Percentiles rank a stretch among this genome's conserved stretches.
Conservation (phyloP, 352 stramenopile species). For the Globisporangium sylvaticum region DNA sequence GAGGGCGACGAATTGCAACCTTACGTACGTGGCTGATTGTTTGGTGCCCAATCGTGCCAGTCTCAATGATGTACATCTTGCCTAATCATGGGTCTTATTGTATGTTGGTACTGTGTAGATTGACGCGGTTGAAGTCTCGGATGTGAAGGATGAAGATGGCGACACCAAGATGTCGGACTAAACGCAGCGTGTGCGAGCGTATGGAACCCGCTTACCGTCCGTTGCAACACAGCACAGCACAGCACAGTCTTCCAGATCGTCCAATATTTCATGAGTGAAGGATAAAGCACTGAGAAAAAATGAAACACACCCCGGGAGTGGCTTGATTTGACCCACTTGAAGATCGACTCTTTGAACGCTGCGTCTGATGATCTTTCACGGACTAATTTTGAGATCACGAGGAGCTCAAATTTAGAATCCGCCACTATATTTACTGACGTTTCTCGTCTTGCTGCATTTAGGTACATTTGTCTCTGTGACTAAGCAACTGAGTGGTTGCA, state of each 20-base stretch:
- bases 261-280: neutral
- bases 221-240: slow-evolving; percentile 2
- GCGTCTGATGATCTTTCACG: neutral
- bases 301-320: slow-evolving; percentile 1
- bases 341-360: neutral
- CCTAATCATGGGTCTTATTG: neutral
- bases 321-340: slow-evolving; percentile 3
- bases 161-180: slow-evolving; percentile 85
- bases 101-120: slow-evolving; percentile 40
- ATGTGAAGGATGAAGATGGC: slow-evolving; percentile 78
- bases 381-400: slow-evolving; percentile 1
- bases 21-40: slow-evolving; percentile 79
- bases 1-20: slow-evolving; percentile 92
- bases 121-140: slow-evolving; percentile 82
- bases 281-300: slow-evolving; percentile 1
- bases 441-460: neutral
- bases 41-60: neutral
- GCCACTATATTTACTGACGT: neutral
- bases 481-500: neutral
- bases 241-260: neutral
- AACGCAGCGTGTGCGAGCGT: slow-evolving; percentile 6
- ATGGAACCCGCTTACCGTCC: neutral
- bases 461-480: neutral
- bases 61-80: neutral
- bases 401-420: neutral